Evolutionary conservation across 148 eudicot genomes (phyloP).

Genomic region (Amaranthus hypochondriacus): DNA sequence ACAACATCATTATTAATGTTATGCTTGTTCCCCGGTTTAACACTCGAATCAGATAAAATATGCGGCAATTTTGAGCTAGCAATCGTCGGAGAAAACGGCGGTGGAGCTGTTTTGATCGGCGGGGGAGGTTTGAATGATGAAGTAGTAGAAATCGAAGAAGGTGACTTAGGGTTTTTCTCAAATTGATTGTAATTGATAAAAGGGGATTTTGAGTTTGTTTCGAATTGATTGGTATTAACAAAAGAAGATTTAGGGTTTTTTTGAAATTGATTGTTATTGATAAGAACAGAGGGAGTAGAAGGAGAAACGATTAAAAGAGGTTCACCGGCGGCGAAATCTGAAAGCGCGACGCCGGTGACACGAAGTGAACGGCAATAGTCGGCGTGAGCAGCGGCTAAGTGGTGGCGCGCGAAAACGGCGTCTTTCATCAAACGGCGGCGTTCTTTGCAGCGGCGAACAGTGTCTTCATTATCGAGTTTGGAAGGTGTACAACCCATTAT

Average conservation of each 20-base stretch:
- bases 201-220: background rate
- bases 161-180: constrained; percentile 11
- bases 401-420: constrained; percentile 89
- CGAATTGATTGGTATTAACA: too few relatives aligned
- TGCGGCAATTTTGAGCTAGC: constrained; percentile 44
- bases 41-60: constrained; percentile 29
- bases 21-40: background rate
- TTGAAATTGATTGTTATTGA: constrained; percentile 22
- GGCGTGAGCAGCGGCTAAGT: constrained; percentile 91
- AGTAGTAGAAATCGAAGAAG: constrained; percentile 12
- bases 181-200: constrained; percentile 32
- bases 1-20: background rate
- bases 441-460: constrained; percentile 94
- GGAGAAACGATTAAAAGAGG: constrained; percentile 66
- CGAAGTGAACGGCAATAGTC: constrained; percentile 89
- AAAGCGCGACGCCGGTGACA: constrained; percentile 69
- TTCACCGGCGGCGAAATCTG: constrained; percentile 74
- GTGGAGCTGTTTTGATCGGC: constrained; percentile 15
- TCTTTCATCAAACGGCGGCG: constrained; percentile 84
- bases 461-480: constrained; percentile 90
- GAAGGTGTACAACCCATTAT: constrained; percentile 85
- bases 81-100: constrained; percentile 25
- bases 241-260: background rate
- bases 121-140: constrained; percentile 23
- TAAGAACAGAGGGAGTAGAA: constrained; percentile 66